A percentile compares a stretch with the other conserved stretches of the same genome.
These are phyloP conservation scores for Misopates orontium DNA, from an alignment of 257 asterid genomes.

Conservation along the genomic window DNA sequence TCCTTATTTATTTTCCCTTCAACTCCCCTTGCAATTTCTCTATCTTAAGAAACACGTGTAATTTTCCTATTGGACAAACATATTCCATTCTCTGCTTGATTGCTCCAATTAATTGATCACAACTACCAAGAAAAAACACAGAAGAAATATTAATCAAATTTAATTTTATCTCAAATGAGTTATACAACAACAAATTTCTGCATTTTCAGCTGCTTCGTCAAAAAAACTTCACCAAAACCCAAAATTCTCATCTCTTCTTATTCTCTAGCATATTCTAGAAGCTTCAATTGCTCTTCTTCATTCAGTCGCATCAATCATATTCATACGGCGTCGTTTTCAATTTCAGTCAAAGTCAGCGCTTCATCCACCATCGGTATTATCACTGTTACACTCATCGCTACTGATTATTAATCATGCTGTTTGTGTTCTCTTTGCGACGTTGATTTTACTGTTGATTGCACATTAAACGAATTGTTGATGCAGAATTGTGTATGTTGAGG, in stretches of 20 bases:
- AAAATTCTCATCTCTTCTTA: conserved; percentile 25
- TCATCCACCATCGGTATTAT: conserved; percentile 36
- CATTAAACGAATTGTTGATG: background rate
- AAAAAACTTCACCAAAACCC: conserved; percentile 5
- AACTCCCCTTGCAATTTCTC: background rate
- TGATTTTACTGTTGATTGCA: conserved; percentile 15
- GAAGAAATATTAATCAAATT: conserved; percentile 1
- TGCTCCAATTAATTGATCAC: conserved; percentile 17
- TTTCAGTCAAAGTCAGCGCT: conserved; percentile 32
- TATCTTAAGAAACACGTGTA: conserved; percentile 10
- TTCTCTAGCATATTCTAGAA: conserved; percentile 32
- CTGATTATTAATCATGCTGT: too few relatives aligned
- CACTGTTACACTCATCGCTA: background rate
- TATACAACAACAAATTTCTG: conserved; percentile 17
- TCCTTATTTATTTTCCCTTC: too few relatives aligned
- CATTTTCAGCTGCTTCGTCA: too few relatives aligned
- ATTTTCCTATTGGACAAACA: background rate
- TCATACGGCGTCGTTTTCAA: conserved; percentile 28
- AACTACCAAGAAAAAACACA: conserved; percentile 10
- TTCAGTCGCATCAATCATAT: conserved; percentile 14
- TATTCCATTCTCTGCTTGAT: conserved; percentile 17
- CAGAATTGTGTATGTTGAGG: conserved; percentile 2
- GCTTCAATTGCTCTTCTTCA: conserved; percentile 23
- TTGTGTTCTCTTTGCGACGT: background rate
- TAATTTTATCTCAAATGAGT: conserved; percentile 30